Base-by-base conservation (phyloP, 805 yeast species). In the Candida incommunis region DNA sequence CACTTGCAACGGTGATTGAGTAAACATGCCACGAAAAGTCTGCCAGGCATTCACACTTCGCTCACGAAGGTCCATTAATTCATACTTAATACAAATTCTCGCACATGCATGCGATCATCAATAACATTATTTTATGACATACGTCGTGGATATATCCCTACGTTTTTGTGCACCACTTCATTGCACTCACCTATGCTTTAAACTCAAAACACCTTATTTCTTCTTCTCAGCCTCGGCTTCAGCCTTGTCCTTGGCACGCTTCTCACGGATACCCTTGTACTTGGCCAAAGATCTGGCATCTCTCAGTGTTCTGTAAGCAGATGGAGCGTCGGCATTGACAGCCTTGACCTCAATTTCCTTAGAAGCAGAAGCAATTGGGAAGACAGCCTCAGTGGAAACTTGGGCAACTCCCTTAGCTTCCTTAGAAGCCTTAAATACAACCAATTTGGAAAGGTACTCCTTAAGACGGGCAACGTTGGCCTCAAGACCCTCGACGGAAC, bases 181-280 rank as follows among this genome's bases (percentile, higher is more conserved):
- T 18, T 5, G 37, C 37, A n/a, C 13, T 25, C 7, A 25, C 27
- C 13, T 25, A 25, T 9, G 13, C 11, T 11, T 34, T 5, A 7
- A 34, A 34, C 43, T 48, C 45, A n/a, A n/a, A 22, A 40, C 42
- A 46, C 57, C 63, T 80, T 84, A 86, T 81, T 86, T 86, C 88
- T 88, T 88, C 90, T 88, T 88, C 66, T 87, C 96, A 75, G 94
- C 95, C 77, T 88, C 98, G 70, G 96, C 97, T 76, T 86, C 97
- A 70, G 96, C 96, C 77, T 78, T 78, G 60, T 88, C 96, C 68
- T 70, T 79, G 65, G 95, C 95, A 76, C 96, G 83, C 94, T 90
- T 92, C 69, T 80, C 97, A 75, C 94, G 87, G 75, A 78, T 75
- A 78, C 99, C 99, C 70, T 71, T 76, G 82, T 76, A 82, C 72